These are phyloP conservation scores for Sporothrix sp. DNA, from an alignment of 2,329 filamentous ascomycete species.

Conservation along the genomic window DNA sequence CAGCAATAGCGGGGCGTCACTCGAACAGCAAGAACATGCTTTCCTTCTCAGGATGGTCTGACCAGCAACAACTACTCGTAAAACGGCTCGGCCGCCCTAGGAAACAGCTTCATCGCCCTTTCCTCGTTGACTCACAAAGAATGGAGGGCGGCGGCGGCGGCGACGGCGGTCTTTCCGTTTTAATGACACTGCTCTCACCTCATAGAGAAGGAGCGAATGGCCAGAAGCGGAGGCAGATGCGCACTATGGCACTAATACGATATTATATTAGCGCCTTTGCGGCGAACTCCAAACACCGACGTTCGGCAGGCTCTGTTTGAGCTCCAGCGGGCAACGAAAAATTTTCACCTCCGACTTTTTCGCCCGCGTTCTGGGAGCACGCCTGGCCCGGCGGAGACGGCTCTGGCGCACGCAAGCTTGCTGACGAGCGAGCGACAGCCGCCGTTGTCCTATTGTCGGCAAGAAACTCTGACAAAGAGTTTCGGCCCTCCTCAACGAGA, in stretches of 20 bases:
- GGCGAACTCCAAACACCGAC: constrained; percentile 4
- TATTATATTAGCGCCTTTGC: background rate
- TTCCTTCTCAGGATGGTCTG: background rate
- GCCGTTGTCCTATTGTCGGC: background rate
- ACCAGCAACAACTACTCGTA: too few species aligned
- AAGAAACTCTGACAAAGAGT: background rate
- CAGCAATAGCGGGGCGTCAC: constrained; percentile 4
- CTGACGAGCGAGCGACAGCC: background rate
- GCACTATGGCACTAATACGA: constrained; percentile 3
- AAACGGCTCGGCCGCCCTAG: too few species aligned
- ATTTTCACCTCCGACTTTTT: constrained; percentile 5
- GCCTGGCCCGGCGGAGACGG: too few species aligned
- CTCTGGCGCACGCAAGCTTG: background rate
- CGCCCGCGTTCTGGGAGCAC: too few species aligned
- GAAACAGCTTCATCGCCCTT: constrained; percentile 2
- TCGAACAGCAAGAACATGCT: background rate
- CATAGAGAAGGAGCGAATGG: constrained; percentile 1
- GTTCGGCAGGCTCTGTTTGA: constrained; percentile 6
- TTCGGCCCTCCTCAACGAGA: too few species aligned
- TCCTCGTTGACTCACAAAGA: constrained; percentile 5
- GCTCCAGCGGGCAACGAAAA: constrained; percentile 3
- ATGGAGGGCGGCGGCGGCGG: background rate
- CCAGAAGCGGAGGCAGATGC: background rate
- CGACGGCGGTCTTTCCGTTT: too few species aligned
- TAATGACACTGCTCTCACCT: too few species aligned